A percentile compares a stretch with the other conserved stretches of the same genome.
phyloP scores from a whole-genome alignment of 2,329 filamentous ascomycete species.

The Colletotrichum sublineola region DNA sequence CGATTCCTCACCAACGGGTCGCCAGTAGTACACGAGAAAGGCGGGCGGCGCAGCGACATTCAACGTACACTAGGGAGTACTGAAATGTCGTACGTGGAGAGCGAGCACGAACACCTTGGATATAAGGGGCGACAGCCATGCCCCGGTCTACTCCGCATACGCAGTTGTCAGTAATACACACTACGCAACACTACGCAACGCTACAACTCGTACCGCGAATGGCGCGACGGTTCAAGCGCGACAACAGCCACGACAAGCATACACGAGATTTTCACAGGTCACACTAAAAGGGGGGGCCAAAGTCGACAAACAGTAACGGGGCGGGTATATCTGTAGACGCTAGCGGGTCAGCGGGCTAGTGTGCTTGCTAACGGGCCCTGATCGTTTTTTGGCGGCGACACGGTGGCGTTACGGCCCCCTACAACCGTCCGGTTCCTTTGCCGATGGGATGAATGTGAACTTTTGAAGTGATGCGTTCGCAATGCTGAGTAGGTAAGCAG shows the following conservation, averaged over 20 bases:
- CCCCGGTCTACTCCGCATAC: constrained; percentile 16
- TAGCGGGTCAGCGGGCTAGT: constrained; percentile 15
- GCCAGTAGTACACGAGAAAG: constrained; percentile 18
- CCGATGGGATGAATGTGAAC: constrained; percentile 19
- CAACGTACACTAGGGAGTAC: constrained; percentile 5
- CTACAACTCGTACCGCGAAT: constrained; percentile 12
- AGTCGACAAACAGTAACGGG: constrained; percentile 32
- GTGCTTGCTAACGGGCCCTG: constrained; percentile 34
- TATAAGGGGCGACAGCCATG: constrained; percentile 17
- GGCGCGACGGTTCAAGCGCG: constrained; percentile 25
- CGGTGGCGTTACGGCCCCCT: constrained; percentile 34
- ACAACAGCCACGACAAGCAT: constrained; percentile 9
- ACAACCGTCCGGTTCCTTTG: constrained; percentile 39
- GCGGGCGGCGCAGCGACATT: constrained; percentile 28
- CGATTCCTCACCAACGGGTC: constrained; percentile 24
- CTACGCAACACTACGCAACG: no score
- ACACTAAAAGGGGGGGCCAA: constrained; percentile 1
- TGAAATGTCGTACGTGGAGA: constrained; percentile 30
- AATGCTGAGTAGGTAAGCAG: constrained; percentile 14
- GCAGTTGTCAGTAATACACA: not conserved
- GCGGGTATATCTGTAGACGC: constrained; percentile 25
- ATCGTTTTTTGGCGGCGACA: constrained; percentile 33
- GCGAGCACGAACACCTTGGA: constrained; percentile 29
- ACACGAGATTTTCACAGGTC: constrained; percentile 41
- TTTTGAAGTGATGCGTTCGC: constrained; percentile 15